Percentiles rank a stretch among this genome's conserved stretches.
Conservation (phyloP, 2,329 filamentous ascomycete species). For the Tolypocladium endophyticum region DNA sequence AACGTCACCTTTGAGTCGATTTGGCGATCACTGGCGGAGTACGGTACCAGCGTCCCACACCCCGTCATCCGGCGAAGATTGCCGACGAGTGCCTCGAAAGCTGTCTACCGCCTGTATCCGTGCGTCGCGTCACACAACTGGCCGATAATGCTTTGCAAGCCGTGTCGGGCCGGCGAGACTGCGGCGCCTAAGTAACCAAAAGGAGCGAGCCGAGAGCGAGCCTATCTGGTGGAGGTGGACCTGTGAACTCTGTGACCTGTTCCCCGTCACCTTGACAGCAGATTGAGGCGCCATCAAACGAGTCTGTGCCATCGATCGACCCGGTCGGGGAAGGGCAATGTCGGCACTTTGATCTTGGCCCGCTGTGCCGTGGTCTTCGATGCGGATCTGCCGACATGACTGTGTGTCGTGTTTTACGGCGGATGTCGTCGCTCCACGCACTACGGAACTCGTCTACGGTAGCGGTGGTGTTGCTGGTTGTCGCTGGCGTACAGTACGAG, state of each 20-base stretch:
- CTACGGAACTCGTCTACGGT: not conserved
- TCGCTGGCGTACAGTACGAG: not conserved
- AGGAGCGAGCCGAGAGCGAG: not conserved
- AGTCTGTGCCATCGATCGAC: not conserved
- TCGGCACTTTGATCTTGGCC: not conserved
- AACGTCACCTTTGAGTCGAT: not conserved
- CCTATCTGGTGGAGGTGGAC: not conserved
- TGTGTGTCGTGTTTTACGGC: not conserved
- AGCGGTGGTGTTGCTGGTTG: no score
- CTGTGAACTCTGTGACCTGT: not conserved
- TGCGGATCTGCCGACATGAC: not conserved
- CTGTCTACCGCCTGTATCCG: not conserved
- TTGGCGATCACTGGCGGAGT: not conserved
- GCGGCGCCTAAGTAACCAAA: not conserved
- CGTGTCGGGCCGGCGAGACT: not conserved
- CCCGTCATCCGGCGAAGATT: not conserved
- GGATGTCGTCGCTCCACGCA: not conserved
- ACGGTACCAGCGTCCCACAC: not conserved
- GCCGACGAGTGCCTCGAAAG: not conserved
- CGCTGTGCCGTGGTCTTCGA: not conserved
- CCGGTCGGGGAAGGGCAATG: not conserved
- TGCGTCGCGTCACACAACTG: not conserved
- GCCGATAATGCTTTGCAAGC: not conserved
- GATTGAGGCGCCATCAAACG: not conserved
- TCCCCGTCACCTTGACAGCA: not conserved